phyloP scores from a whole-genome alignment of 352 stramenopile species.

The Globisporangium radiosum region DNA sequence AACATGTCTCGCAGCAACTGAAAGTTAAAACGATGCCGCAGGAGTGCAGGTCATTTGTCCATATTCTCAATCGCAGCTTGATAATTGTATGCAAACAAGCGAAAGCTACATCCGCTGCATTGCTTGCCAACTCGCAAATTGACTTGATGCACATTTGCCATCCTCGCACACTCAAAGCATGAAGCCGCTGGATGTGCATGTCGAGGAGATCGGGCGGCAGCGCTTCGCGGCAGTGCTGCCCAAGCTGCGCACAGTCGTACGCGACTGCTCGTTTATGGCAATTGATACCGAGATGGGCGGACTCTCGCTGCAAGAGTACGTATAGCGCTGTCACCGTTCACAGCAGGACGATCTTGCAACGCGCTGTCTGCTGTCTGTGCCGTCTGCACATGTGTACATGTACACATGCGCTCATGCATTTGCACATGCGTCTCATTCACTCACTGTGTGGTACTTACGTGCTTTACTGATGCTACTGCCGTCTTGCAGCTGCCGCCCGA shows the following conservation, averaged over 20 bases:
- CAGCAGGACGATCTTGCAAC: not conserved
- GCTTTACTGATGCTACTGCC: too few species aligned
- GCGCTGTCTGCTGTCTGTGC: not conserved
- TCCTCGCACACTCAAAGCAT: not conserved
- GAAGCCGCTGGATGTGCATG: conserved; percentile 13
- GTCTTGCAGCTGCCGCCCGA: conserved; percentile 29
- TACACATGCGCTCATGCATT: not conserved
- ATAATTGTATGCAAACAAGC: too few species aligned
- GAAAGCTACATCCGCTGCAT: too few species aligned
- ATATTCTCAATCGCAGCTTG: too few species aligned
- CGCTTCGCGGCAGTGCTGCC: conserved; percentile 17
- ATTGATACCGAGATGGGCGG: conserved; percentile 77
- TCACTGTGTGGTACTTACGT: not conserved
- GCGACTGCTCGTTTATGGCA: conserved; percentile 50
- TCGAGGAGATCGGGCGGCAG: conserved; percentile 16
- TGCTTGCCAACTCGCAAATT: too few species aligned
- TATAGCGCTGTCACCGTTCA: conserved; percentile 5
- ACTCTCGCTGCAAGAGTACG: conserved; percentile 59
- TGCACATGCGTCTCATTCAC: not conserved
- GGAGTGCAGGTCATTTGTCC: too few species aligned
- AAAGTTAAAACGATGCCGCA: too few species aligned
- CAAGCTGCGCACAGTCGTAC: conserved; percentile 25
- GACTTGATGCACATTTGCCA: too few species aligned
- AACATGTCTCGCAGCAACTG: too few species aligned
- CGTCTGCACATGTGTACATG: not conserved